Evolutionary conservation across 139 green algal genomes (phyloP), one percentile per base, ranked within the genome.

Genomic region (Chlorokybus atmophyticus): DNA sequence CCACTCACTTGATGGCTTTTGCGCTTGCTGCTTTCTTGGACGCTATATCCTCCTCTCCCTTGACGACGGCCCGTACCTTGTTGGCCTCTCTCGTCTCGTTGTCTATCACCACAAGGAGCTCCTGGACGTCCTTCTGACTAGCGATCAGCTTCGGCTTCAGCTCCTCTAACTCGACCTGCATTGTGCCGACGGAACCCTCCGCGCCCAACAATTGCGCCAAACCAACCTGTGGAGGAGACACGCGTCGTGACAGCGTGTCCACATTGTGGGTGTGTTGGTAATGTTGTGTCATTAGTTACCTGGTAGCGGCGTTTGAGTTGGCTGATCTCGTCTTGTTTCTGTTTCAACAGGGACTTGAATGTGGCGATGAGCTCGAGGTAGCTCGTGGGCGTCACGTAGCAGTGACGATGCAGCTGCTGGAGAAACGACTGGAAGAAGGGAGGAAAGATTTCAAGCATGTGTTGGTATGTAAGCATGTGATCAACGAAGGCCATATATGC

Each of bases 371-470:
- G 76, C 32, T 67, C 56, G 6, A 62, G 39, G 51, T 72, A 72
- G 32, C 59, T 75, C 25, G 80, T 81, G 47, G 80, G 80, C 0
- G 80, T 85, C 29, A 85, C 74, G 65, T 85, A 85, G 50, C 74
- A 79, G 57, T 68, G 28, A n/a, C 80, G 68, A 8, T 66, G 57
- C 26, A 61, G 50, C 58, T 79, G 52, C 4, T 44, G 1, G 30
- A 64, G 57, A 59, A 65, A 79, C 23, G 48, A n/a, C n/a, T n/a
- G n/a, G n/a, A n/a, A n/a, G n/a, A n/a, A n/a, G n/a, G n/a, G n/a
- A n/a, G n/a, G n/a, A n/a, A n/a, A n/a, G n/a, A n/a, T n/a, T n/a
- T n/a, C n/a, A n/a, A n/a, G n/a, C n/a, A n/a, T n/a, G n/a, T n/a
- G n/a, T n/a, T n/a, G n/a, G n/a, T n/a, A n/a, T n/a, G n/a, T n/a